Base-by-base conservation (phyloP, 768 basidiomycete species). In the Candolleomyces aberdarensis region DNA sequence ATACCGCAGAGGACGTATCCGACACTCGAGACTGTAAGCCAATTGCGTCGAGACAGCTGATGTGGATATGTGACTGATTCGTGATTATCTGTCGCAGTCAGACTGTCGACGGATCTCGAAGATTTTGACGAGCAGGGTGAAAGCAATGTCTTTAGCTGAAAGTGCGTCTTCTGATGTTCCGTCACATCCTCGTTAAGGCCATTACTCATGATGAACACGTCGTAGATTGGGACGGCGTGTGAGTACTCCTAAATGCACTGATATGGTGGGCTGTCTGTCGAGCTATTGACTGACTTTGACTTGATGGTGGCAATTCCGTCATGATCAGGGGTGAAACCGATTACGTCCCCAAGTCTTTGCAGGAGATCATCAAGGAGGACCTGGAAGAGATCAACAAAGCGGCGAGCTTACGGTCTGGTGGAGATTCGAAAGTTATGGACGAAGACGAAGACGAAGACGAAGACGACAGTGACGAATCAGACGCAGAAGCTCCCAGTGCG, bases 151-250 rank as follows among this genome's bases (percentile, higher is more conserved):
- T 17, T 17, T 17, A 46, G 19, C 44, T 6, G 17, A 46, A 46
- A 46, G 41, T 46, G 19, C 44, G 44, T 46, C 15, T 66, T 73
- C 59, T 64, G 69, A 46, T 17, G 44, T 14, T 1, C 44, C 44
- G 26, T 26, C n/a, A n/a, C 41, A 46, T 46, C 15, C 44, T 46
- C 44, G 6, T 11, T 46, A 1, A 6, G 17, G 7, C 7, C 5
- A 46, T 20, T 11, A 17, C 15, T 20, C 4, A 20, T 46, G 44
- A 36, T 36, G 36, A 36, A 36, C 36, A 36, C 11, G 36, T 36
- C 36, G 36, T 46, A 46, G 44, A 17, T 20, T 46, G 44, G 8
- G 44, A 43, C 14, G 44, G 44, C 9, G 44, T 46, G 36, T 36
- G 36, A 36, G 36, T 11, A 36, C 11, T 32, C 9, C 9, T 36